phyloP scores from a whole-genome alignment of 2,329 filamentous ascomycete species.

The Simplicillium sp. region DNA sequence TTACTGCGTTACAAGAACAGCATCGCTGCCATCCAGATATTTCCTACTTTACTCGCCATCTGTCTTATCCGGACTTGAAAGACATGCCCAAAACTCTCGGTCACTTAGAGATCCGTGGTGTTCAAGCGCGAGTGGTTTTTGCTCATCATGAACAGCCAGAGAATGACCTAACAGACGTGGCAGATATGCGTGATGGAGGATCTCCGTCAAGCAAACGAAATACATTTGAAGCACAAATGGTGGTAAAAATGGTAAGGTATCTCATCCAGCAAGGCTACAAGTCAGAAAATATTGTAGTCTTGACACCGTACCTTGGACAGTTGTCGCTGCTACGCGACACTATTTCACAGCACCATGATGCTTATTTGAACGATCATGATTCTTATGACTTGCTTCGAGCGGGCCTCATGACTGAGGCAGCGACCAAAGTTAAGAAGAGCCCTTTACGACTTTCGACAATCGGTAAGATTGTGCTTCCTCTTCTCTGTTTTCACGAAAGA shows the following conservation, averaged over 20 bases:
- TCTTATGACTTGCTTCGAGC: constrained; percentile 47
- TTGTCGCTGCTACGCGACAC: constrained; percentile 44
- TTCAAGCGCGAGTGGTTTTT: constrained; percentile 54
- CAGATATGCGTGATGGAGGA: constrained; percentile 40
- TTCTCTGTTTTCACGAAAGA: too few relatives aligned
- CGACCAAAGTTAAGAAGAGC: constrained; percentile 39
- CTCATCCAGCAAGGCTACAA: constrained; percentile 63
- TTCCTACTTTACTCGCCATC: constrained; percentile 42
- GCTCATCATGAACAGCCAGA: constrained; percentile 54
- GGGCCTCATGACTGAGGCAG: constrained; percentile 47
- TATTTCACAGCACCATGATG: constrained; percentile 49
- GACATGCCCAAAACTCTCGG: constrained; percentile 41
- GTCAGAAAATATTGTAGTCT: constrained; percentile 53
- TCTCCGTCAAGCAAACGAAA: constrained; percentile 49
- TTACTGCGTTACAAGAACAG: constrained; percentile 48
- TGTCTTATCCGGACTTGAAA: constrained; percentile 53
- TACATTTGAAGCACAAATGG: constrained; percentile 54
- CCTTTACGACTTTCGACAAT: constrained; percentile 58
- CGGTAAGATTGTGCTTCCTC: constrained; percentile 33
- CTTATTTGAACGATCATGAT: constrained; percentile 60
- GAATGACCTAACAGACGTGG: constrained; percentile 26
- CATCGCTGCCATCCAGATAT: constrained; percentile 64
- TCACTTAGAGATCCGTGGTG: constrained; percentile 40
- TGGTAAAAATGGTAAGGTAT: constrained; percentile 55
- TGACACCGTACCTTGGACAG: constrained; percentile 67